Conservation (phyloP, 441 rosid genomes). For the Erysimum pusillum region DNA sequence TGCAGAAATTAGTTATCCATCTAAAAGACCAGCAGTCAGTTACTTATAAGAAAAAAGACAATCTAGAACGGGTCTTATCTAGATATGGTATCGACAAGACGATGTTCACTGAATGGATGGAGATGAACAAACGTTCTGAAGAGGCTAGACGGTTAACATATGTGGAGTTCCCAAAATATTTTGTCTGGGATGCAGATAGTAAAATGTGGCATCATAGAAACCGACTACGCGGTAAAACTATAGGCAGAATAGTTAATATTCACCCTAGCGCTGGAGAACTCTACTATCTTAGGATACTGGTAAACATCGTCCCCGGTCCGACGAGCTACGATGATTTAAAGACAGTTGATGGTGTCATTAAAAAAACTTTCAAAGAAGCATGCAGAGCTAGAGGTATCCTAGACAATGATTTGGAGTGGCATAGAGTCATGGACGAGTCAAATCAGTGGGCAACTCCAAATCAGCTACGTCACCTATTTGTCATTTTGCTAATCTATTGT, state of each 20-base stretch:
- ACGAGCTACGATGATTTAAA: not conserved
- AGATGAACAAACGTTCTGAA: not conserved
- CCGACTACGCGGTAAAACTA: not conserved
- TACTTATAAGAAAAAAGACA: not conserved
- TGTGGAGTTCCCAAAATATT: not conserved
- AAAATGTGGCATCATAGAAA: not conserved
- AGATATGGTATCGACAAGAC: not conserved
- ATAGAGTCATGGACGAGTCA: not conserved
- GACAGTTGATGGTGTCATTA: not conserved
- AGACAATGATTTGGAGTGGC: not conserved
- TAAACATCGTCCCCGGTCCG: not conserved
- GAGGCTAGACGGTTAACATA: not conserved
- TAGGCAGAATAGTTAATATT: not conserved
- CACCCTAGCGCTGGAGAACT: not conserved
- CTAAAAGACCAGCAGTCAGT: conserved; percentile 3
- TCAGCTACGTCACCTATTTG: conserved; percentile 12
- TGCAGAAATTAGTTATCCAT: not conserved
- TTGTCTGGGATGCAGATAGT: not conserved
- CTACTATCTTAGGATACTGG: not conserved
- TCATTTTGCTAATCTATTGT: not conserved
- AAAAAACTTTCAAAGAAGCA: not conserved
- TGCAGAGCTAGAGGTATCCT: not conserved
- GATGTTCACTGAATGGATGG: conserved; percentile 35
- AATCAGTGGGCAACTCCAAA: conserved; percentile 1
- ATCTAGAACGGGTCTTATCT: not conserved